These are phyloP conservation scores for Calocera cornea DNA, from an alignment of 768 basidiomycete genomes.

Conservation along the genomic window DNA sequence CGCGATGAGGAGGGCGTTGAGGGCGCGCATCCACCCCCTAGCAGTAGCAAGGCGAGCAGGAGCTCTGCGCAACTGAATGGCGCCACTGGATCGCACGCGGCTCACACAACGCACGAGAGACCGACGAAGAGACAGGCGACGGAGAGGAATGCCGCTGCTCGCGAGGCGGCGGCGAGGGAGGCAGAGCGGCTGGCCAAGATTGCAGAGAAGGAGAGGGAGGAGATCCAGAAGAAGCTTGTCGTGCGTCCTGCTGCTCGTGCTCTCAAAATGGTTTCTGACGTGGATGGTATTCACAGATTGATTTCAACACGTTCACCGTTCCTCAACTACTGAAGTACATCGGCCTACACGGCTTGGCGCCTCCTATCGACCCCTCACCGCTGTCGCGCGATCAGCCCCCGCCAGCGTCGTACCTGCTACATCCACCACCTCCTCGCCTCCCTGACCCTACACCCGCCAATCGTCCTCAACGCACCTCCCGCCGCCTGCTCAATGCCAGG, in stretches of 20 bases:
- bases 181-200: background rate
- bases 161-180: background rate
- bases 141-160: conserved; percentile 1
- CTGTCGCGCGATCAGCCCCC: conserved; percentile 3
- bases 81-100: background rate
- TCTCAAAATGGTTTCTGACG: background rate
- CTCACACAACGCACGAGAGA: background rate
- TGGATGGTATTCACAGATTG: background rate
- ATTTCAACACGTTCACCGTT: background rate
- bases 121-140: background rate
- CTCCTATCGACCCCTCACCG: background rate
- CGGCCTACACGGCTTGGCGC: background rate
- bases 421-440: conserved; percentile 1
- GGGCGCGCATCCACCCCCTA: background rate
- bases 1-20: background rate
- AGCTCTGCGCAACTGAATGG: background rate
- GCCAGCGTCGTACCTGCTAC: background rate
- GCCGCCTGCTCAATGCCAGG: background rate
- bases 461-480: background rate
- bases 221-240: conserved; percentile 2
- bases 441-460: background rate
- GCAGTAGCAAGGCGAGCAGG: background rate
- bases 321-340: background rate
- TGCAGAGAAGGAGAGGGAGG: conserved; percentile 3
- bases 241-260: background rate